Evolutionary conservation across 345 rosid genomes (phyloP), one percentile per base, ranked within the genome.

Genomic region (Angophora floribunda): DNA sequence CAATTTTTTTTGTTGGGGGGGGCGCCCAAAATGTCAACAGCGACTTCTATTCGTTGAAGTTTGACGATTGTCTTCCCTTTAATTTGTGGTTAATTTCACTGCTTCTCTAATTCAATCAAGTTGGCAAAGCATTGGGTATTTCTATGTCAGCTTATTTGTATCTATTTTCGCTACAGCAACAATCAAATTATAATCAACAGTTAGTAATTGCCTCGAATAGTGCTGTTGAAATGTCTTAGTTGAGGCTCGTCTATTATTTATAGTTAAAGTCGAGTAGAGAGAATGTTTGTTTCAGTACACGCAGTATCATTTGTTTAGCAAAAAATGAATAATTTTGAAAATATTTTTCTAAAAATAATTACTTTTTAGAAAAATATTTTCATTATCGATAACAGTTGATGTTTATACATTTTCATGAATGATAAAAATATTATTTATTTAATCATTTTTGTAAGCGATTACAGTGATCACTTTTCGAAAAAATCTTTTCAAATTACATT

Each of bases 391-490:
- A 59, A 0, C 3, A 59, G 5, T 0, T 5, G 7, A 26, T 26
- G 30, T 5, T 3, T 8, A 59, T 1, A 11, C 6, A 6, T 26
- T 59, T 26, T 59, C 6, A 59, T 13, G 3, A 4, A 50, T 13
- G 4, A 50, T 50, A 50, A 50, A 50, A 50, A 50, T 26, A 59
- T 59, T 9, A 10, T 59, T 59, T 6, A 5, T 13, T 26, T 7
- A 59, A 24, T 59, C 30, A 59, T 11, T 26, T 59, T 26, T 2
- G 28, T 1, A 26, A 59, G 14, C 10, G 15, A 59, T 59, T 8
- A 1, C 26, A 59, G 30, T 24, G 28, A 59, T 59, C 13, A 11
- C 3, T 26, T 59, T 26, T 59, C 7, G 0, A 0, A 0, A 59
- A 59, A 59, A 59, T 26, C 28, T 5, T 11, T 26, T 59, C 30